Conservation (phyloP, 306 rosid genomes). For the Oemleria cerasiformis region DNA sequence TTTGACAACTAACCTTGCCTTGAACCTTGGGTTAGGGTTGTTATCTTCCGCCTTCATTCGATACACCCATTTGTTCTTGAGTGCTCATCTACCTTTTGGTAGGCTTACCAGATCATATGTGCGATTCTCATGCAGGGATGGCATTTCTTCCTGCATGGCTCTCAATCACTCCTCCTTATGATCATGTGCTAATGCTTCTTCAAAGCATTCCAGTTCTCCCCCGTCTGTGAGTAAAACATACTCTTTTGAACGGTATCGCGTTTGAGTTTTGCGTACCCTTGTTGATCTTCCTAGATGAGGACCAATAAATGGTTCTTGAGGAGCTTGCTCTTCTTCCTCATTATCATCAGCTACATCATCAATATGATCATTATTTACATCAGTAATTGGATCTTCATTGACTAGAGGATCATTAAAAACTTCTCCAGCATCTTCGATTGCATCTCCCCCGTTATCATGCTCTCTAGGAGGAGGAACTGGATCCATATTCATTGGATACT, state of each 20-base stretch:
- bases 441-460: neutral
- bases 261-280: neutral
- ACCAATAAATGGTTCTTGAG: neutral
- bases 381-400: neutral
- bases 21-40: too few relatives aligned
- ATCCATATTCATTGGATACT: too few relatives aligned
- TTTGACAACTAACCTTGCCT: too few relatives aligned
- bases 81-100: slow-evolving; percentile 5
- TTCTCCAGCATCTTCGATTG: neutral
- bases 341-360: neutral
- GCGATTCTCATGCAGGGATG: slow-evolving; percentile 13
- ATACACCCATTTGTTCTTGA: too few relatives aligned
- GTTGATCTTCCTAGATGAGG: neutral
- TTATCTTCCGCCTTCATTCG: too few relatives aligned
- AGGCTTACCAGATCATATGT: slow-evolving; percentile 6
- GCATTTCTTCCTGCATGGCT: slow-evolving; percentile 21
- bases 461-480: too few relatives aligned
- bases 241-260: neutral
- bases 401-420: too few relatives aligned
- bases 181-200: too few relatives aligned
- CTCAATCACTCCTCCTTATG: neutral
- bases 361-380: neutral
- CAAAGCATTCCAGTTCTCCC: slow-evolving; percentile 3
- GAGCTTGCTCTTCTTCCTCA: neutral
- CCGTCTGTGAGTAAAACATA: too few relatives aligned